These are phyloP conservation scores for Phytophthora cryptogea DNA, from an alignment of 352 stramenopile species.

Conservation along the genomic window DNA sequence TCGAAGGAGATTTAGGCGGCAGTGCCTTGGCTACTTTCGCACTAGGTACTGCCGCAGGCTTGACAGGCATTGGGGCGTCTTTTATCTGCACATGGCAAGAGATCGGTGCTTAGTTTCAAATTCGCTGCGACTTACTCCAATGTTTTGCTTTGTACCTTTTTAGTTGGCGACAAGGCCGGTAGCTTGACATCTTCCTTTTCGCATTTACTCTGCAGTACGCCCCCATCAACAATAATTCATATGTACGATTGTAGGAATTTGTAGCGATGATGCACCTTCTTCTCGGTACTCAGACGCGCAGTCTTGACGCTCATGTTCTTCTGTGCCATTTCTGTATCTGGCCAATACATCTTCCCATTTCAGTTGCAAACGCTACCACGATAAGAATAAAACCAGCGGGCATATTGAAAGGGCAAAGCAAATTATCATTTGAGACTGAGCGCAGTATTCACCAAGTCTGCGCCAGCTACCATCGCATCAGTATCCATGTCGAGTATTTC, in stretches of 20 bases:
- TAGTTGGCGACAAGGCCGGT: slow-evolving; percentile 40
- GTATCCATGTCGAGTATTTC: background rate
- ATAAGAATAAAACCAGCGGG: slow-evolving; percentile 20
- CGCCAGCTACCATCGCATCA: background rate
- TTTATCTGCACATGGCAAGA: slow-evolving; percentile 13
- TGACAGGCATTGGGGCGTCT: slow-evolving; percentile 21
- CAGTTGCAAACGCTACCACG: slow-evolving; percentile 5
- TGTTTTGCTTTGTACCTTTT: slow-evolving; percentile 30
- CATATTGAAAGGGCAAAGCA: slow-evolving; percentile 25
- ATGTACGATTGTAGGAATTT: background rate
- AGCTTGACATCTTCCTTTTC: slow-evolving; percentile 54
- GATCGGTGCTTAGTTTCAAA: background rate
- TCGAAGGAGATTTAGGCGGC: slow-evolving; percentile 21
- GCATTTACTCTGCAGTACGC: slow-evolving; percentile 14
- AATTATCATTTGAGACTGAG: slow-evolving; percentile 15
- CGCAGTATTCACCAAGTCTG: slow-evolving; percentile 1
- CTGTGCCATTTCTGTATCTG: slow-evolving; percentile 13
- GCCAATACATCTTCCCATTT: slow-evolving; percentile 1
- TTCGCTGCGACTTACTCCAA: background rate
- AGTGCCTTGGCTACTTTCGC: slow-evolving; percentile 9
- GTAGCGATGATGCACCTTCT: slow-evolving; percentile 11
- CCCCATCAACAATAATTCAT: background rate
- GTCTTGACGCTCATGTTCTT: slow-evolving; percentile 19
- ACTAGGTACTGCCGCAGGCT: slow-evolving; percentile 6
- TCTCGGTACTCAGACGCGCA: slow-evolving; percentile 7